phyloP scores from a whole-genome alignment of 208 protist genomes.

The Trypanosomatidae sp. region DNA sequence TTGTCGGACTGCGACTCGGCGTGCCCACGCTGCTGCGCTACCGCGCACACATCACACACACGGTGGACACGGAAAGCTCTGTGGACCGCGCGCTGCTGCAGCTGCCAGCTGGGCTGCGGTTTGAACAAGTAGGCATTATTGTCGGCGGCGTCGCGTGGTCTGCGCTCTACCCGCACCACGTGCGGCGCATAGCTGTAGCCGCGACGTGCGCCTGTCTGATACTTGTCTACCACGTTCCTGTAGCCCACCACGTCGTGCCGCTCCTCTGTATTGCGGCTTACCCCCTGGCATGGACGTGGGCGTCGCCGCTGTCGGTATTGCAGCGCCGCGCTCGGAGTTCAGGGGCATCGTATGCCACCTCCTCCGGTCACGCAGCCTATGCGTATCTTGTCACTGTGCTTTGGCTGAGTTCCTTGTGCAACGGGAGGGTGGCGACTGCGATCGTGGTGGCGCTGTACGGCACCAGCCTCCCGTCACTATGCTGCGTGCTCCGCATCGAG shows the following conservation, averaged over 20 bases:
- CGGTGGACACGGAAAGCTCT: constrained; percentile 35
- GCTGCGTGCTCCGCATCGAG: constrained; percentile 4
- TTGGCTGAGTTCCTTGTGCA: constrained; percentile 59
- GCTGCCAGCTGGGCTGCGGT: not conserved
- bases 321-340: not conserved
- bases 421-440: constrained; percentile 38
- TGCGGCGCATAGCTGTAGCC: constrained; percentile 5
- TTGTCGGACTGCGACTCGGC: constrained; percentile 28
- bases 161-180: constrained; percentile 9
- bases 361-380: constrained; percentile 12
- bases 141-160: constrained; percentile 17
- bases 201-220: constrained; percentile 15
- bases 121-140: constrained; percentile 29
- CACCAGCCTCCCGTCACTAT: constrained; percentile 29
- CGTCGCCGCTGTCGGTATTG: not conserved
- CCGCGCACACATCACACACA: constrained; percentile 58
- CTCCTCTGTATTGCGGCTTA: constrained; percentile 20
- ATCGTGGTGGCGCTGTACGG: constrained; percentile 48
- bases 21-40: constrained; percentile 43
- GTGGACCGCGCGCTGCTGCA: constrained; percentile 30
- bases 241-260: constrained; percentile 53
- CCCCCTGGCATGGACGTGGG: not conserved
- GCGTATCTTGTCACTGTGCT: constrained; percentile 46
- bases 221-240: constrained; percentile 33
- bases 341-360: not conserved